Conservation (phyloP, 2,329 filamentous ascomycete genomes). For the Knoxdaviesia proteae region DNA sequence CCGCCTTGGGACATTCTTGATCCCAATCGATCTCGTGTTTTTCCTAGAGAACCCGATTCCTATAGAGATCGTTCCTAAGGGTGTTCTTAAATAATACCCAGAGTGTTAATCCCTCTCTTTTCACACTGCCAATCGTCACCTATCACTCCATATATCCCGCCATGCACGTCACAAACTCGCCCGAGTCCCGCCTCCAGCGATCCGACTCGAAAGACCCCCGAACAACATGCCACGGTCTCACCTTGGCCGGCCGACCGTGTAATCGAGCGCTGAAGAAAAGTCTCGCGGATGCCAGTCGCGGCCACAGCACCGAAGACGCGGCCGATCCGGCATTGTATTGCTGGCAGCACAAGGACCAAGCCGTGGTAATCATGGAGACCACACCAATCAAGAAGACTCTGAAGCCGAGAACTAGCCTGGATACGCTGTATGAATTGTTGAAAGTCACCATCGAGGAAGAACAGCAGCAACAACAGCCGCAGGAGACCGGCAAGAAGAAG, state of each 20-base stretch:
- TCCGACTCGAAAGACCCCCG: constrained; percentile 69
- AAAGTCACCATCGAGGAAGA: constrained; percentile 49
- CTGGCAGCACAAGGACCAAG: constrained; percentile 91
- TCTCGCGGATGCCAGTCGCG: constrained; percentile 17
- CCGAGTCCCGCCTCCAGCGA: constrained; percentile 58
- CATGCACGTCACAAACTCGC: constrained; percentile 25
- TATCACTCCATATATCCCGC: no score
- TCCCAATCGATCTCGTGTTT: no score
- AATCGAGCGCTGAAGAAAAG: constrained; percentile 30
- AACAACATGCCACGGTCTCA: constrained; percentile 77
- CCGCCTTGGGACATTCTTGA: no score
- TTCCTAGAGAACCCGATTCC: no score
- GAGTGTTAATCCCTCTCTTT: no score
- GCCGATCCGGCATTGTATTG: constrained; percentile 53
- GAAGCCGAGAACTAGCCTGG: constrained; percentile 50
- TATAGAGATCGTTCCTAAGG: no score
- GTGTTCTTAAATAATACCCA: no score
- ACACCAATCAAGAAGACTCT: no score
- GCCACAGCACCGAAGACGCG: constrained; percentile 8
- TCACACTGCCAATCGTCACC: no score
- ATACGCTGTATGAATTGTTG: constrained; percentile 65
- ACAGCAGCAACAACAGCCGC: constrained; percentile 10
- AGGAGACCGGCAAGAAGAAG: constrained; percentile 7
- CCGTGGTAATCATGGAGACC: constrained; percentile 20
- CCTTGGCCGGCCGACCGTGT: constrained; percentile 63